A percentile compares a stretch with the other conserved stretches of the same genome.
phyloP scores from a whole-genome alignment of 148 eudicot genomes.

The Rheum nobile region DNA sequence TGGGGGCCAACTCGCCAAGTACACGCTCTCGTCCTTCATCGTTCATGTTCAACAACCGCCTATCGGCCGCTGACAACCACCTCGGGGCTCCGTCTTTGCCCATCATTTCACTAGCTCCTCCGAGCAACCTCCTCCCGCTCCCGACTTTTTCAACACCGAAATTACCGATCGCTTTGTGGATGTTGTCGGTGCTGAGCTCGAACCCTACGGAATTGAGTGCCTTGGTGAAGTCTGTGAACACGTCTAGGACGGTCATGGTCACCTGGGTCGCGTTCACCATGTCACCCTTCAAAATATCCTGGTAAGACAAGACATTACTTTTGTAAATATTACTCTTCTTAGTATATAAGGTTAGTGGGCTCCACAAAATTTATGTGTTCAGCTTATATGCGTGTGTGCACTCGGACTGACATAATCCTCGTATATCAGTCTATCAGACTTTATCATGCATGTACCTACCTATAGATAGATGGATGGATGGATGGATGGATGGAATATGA shows the following conservation, averaged over 20 bases:
- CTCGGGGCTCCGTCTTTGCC: slow-evolving; percentile 28
- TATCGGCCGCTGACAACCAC: slow-evolving; percentile 34
- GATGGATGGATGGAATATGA: background rate
- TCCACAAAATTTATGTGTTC: too few relatives aligned
- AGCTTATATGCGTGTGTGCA: too few relatives aligned
- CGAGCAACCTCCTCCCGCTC: slow-evolving; percentile 20
- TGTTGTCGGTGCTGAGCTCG: slow-evolving; percentile 18
- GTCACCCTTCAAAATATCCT: slow-evolving; percentile 18
- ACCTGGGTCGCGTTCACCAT: slow-evolving; percentile 30
- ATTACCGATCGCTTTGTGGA: background rate
- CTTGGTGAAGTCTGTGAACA: slow-evolving; percentile 23
- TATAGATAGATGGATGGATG: too few relatives aligned
- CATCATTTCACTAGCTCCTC: slow-evolving; percentile 9
- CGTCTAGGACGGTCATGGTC: slow-evolving; percentile 34
- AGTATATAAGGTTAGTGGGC: too few relatives aligned
- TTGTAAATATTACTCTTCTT: too few relatives aligned
- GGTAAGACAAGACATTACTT: background rate
- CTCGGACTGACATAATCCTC: too few relatives aligned
- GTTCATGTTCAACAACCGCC: slow-evolving; percentile 21
- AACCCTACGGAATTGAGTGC: slow-evolving; percentile 10
- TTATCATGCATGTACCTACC: too few relatives aligned
- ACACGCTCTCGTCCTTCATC: background rate
- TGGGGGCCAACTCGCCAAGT: slow-evolving; percentile 6
- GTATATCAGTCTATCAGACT: too few relatives aligned
- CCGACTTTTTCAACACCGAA: background rate